Conservation (phyloP, 768 basidiomycete species). For the Termitomyces sp. region DNA sequence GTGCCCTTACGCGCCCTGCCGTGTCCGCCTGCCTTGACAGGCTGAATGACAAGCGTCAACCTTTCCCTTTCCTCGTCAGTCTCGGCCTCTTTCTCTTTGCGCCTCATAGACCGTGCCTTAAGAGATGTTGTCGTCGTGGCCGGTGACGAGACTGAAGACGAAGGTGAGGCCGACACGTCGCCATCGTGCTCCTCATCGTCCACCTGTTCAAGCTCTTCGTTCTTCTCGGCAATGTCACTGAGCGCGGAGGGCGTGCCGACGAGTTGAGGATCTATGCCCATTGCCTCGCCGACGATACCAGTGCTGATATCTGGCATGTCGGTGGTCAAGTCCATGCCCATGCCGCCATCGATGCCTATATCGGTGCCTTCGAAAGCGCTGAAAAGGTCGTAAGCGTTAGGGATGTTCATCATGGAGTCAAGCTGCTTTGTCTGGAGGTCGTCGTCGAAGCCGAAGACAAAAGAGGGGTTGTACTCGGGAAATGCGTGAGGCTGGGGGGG, state of each 20-base stretch:
- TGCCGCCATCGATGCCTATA: slow-evolving; percentile 19
- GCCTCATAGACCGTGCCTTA: slow-evolving; percentile 9
- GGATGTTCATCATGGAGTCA: slow-evolving; percentile 21
- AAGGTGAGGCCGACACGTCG: slow-evolving; percentile 11
- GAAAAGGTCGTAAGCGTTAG: slow-evolving; percentile 35
- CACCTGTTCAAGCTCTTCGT: slow-evolving; percentile 17
- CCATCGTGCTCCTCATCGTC: slow-evolving; percentile 16
- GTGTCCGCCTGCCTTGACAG: slow-evolving; percentile 54
- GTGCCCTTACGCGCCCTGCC: slow-evolving; percentile 61
- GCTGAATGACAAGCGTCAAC: slow-evolving; percentile 42
- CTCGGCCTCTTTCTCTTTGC: slow-evolving; percentile 8
- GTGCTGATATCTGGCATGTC: slow-evolving; percentile 7
- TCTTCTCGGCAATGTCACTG: slow-evolving; percentile 33
- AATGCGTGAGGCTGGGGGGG: slow-evolving; percentile 39
- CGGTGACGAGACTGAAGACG: slow-evolving; percentile 13
- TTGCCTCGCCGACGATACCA: slow-evolving; percentile 6
- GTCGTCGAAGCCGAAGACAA: slow-evolving; percentile 41
- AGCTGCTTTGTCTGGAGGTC: slow-evolving; percentile 35
- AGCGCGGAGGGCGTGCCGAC: slow-evolving; percentile 55
- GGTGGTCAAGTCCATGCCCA: slow-evolving; percentile 19
- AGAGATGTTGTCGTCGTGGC: neutral
- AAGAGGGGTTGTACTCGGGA: slow-evolving; percentile 30
- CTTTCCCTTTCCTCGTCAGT: slow-evolving; percentile 28
- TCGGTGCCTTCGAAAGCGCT: slow-evolving; percentile 25
- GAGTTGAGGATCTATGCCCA: slow-evolving; percentile 70